Evolutionary conservation across 495 filamentous ascomycete species (phyloP), one percentile per base, ranked within the genome.

Genomic region (Penicillium egyptiacum): DNA sequence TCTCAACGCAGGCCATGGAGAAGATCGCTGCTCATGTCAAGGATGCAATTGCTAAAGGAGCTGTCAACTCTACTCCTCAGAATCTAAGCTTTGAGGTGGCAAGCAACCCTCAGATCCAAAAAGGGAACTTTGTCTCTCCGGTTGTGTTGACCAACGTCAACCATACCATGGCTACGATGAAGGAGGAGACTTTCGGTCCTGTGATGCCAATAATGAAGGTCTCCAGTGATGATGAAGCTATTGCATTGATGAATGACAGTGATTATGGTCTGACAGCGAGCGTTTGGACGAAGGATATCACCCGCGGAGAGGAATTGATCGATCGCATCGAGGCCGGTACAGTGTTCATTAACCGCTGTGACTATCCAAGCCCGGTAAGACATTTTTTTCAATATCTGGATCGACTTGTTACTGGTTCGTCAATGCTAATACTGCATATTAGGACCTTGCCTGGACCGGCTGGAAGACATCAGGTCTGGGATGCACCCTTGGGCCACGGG

Each of bases 401-500:
- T 42, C 16, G 1, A 30, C 16, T 1, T 39, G 16, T 9, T 9
- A 17, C 5, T n/a, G 42, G 31, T 6, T 30, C 20, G 39, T 22
- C 51, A 37, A 23, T 59, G 46, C 63, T 69, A 64, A 71, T 25
- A 25, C 10, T 50, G 6, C 2, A 26, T 58, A 65, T 54, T 71
- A 95, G 88, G 94, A 98, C 72, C 88, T 98, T 47, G 94, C 94
- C 12, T 98, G 94, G 94, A 92, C 90, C 2, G 94, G 94, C 5
- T 97, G 92, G 93, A 98, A 98, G 78, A 88, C 92, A 62, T 96
- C 91, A 23, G 94, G 94, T 42, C 88, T 90, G 67, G 94, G 94
- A 26, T 86, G 87, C 50, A 97, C 92, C 1, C 71, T 98, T 68
- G 94, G 92, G 69, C 89, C 77, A 61, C 93, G 90, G 54, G 95